Base-by-base conservation (phyloP, 1,139 yeast species). In the Diutina siamensis region DNA sequence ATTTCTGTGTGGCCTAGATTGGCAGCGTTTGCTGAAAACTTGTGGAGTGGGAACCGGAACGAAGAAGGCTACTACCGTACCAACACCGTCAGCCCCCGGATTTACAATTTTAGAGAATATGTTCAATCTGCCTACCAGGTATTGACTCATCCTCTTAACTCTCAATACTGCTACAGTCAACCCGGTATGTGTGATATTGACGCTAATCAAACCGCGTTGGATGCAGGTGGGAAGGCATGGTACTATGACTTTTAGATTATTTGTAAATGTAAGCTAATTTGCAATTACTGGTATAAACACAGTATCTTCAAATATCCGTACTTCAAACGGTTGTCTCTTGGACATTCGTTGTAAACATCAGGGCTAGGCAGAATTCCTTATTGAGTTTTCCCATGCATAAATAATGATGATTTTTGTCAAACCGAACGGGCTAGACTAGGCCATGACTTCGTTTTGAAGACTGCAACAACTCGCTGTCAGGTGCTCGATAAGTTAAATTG, bases 1-100 rank as follows among this genome's bases (percentile, higher is more conserved):
- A 20, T 21, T n/a, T 67, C 63, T 53, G 50, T 70, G 25, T 72
- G 78, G 78, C 74, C 76, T 1, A 55, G 78, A 45, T 55, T 71
- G 7, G 74, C 74, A 8, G 74, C 77, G 1, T 59, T 71, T 31
- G 76, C 72, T 1, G 78, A 72, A 55, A 55, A 59, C 2, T 55
- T 64, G 4, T 72, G 78, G 78, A 64, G 71, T 47, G 76, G 76
- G 2, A 69, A 70, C 13, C 40, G 45, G 3, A 27, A 33, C 13
- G 18, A 21, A 46, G 57, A 73, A 48, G 59, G 40, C 27, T 32
- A 27, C 20, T 28, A 25, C 25, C 25, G 42, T 5, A 28, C 67
- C 3, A 54, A 58, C 25, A 57, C 55, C n/a, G 55, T 68, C 50
- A 61, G 72, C 9, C 67, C 60, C 46, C 59, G 76, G 51, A 65